These are phyloP conservation scores for Calonectria naviculata DNA, from an alignment of 2,329 filamentous ascomycete species.

Conservation along the genomic window DNA sequence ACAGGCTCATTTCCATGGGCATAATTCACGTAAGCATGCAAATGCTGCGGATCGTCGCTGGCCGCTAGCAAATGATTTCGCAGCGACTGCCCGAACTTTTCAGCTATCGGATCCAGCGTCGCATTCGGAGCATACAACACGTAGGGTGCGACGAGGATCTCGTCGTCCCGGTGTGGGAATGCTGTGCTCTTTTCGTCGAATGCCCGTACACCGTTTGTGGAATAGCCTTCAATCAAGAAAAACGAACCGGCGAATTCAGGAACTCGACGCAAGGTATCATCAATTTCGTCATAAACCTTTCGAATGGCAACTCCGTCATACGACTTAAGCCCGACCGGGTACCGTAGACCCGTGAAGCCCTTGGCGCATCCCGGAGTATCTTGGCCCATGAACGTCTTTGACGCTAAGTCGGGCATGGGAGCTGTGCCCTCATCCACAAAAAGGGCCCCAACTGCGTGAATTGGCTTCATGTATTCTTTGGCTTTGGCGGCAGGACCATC, in stretches of 20 bases:
- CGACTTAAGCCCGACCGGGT: conserved; percentile 53
- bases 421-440: conserved; percentile 41
- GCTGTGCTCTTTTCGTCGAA: conserved; percentile 16
- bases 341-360: conserved; percentile 51
- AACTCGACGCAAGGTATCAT: conserved; percentile 22
- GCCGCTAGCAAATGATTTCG: conserved; percentile 12
- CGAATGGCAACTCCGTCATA: conserved; percentile 46
- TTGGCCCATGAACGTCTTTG: conserved; percentile 51
- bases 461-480: conserved; percentile 50
- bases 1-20: conserved; percentile 26
- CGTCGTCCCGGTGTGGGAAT: conserved; percentile 27
- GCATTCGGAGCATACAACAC: conserved; percentile 28
- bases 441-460: conserved; percentile 52
- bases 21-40: conserved; percentile 32
- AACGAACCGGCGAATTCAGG: conserved; percentile 43
- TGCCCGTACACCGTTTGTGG: conserved; percentile 22
- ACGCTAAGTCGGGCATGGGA: conserved; percentile 55
- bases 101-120: conserved; percentile 12
- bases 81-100: conserved; percentile 23
- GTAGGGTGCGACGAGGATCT: conserved; percentile 20
- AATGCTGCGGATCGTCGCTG: conserved; percentile 17
- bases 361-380: conserved; percentile 53
- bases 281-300: conserved; percentile 45
- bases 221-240: conserved; percentile 67
- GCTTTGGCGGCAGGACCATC: conserved; percentile 51